Conservation (phyloP, 352 stramenopile species). For the Phytopythium delawarense region DNA sequence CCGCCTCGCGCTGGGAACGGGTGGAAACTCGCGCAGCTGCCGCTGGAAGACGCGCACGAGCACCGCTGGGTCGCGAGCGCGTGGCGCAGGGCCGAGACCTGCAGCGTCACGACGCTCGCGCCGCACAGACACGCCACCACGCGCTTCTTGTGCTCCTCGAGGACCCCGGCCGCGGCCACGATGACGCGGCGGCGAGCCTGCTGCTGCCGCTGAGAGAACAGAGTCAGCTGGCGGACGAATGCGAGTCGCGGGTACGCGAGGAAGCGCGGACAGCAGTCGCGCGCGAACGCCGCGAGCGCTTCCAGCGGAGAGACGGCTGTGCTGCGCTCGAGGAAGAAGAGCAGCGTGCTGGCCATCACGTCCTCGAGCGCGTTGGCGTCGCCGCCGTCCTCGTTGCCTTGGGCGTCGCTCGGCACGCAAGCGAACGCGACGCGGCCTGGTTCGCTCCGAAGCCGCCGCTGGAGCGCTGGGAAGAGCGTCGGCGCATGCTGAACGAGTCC, state of each 20-base stretch:
- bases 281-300: constrained; percentile 23
- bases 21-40: constrained; percentile 26
- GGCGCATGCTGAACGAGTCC: constrained; percentile 35
- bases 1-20: constrained; percentile 18
- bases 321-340: constrained; percentile 43
- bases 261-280: constrained; percentile 22
- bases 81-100: constrained; percentile 9
- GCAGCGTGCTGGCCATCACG: constrained; percentile 25
- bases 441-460: constrained; percentile 41
- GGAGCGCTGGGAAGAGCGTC: constrained; percentile 34
- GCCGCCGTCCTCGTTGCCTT: constrained; percentile 4
- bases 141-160: constrained; percentile 3
- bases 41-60: constrained; percentile 8
- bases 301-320: constrained; percentile 25
- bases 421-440: constrained; percentile 36
- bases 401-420: constrained; percentile 20
- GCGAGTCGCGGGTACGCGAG: constrained; percentile 23
- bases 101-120: constrained; percentile 28
- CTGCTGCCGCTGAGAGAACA: constrained; percentile 11
- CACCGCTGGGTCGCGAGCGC: constrained; percentile 17
- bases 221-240: constrained; percentile 29
- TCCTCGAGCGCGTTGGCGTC: constrained; percentile 20
- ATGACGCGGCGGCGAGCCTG: neutral
- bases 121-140: constrained; percentile 43
- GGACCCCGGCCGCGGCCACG: constrained; percentile 5